Evolutionary conservation across 2,329 filamentous ascomycete species (phyloP).

Genomic region (Phialophora tarda): DNA sequence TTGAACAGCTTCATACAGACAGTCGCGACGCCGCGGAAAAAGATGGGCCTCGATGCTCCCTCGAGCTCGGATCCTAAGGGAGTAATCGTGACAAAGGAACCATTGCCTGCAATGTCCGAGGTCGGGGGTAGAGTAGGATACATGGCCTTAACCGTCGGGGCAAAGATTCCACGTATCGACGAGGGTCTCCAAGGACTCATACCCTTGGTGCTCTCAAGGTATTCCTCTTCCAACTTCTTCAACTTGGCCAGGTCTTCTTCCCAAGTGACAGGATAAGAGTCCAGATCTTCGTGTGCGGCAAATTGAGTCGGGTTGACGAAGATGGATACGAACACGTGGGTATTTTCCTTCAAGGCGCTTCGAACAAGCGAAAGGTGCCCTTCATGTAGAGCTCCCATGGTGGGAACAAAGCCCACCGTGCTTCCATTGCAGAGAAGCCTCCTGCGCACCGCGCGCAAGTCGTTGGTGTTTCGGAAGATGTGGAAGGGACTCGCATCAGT

Average conservation of each 20-base stretch:
- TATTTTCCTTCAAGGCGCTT: conserved; percentile 80
- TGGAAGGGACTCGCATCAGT: conserved; percentile 56
- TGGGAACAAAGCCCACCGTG: conserved; percentile 86
- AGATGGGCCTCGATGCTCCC: conserved; percentile 84
- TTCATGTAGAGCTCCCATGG: conserved; percentile 95
- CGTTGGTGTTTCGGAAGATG: conserved; percentile 75
- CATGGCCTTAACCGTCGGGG: conserved; percentile 80
- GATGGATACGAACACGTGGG: conserved; percentile 85
- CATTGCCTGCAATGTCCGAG: conserved; percentile 74
- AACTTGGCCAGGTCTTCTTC: conserved; percentile 73
- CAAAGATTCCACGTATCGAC: conserved; percentile 77
- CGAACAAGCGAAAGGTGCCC: conserved; percentile 88
- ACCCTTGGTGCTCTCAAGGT: conserved; percentile 19
- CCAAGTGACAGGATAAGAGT: conserved; percentile 90
- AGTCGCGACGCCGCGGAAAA: conserved; percentile 95
- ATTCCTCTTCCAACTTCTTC: conserved; percentile 55
- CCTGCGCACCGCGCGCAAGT: conserved; percentile 72
- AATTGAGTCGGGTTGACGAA: conserved; percentile 99
- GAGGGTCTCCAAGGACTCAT: conserved; percentile 61
- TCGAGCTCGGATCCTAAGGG: conserved; percentile 82
- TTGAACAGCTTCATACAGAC: conserved; percentile 95
- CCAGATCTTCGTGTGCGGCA: conserved; percentile 83
- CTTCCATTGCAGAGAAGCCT: conserved; percentile 70
- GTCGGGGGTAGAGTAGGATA: conserved; percentile 81
- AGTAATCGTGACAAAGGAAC: conserved; percentile 90